Percentiles rank a stretch among this genome's conserved stretches.
These are phyloP conservation scores for Silene conica DNA, from an alignment of 148 eudicot species.

Conservation along the genomic window DNA sequence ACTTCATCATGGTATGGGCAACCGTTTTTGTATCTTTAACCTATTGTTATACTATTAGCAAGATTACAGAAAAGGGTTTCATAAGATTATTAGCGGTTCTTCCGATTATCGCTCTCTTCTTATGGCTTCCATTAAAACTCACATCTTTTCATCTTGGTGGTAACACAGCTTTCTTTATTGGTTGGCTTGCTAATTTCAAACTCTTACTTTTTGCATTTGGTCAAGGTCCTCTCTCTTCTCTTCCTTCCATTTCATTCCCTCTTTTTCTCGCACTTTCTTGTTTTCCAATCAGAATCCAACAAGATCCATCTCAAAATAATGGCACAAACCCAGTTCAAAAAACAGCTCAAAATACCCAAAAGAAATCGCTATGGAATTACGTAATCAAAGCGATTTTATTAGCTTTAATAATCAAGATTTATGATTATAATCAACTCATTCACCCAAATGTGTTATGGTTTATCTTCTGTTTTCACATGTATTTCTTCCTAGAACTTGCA, in stretches of 20 bases:
- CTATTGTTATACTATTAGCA: constrained; percentile 32
- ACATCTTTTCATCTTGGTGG: constrained; percentile 44
- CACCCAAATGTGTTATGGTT: constrained; percentile 32
- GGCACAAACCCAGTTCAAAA: constrained; percentile 8
- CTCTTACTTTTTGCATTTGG: constrained; percentile 43
- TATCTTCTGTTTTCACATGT: constrained; percentile 32
- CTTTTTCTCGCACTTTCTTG: constrained; percentile 36
- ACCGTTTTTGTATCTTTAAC: constrained; percentile 28
- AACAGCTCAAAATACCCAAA: background rate
- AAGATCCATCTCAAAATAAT: background rate
- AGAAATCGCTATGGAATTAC: constrained; percentile 25
- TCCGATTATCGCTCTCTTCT: constrained; percentile 37
- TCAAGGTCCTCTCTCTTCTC: constrained; percentile 37
- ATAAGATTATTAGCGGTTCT: constrained; percentile 27
- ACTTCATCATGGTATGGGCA: constrained; percentile 38
- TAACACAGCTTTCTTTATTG: constrained; percentile 37
- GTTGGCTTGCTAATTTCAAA: constrained; percentile 53
- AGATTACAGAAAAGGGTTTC: constrained; percentile 27
- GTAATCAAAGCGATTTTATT: constrained; percentile 29
- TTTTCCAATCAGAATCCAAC: constrained; percentile 37
- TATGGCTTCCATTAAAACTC: constrained; percentile 38
- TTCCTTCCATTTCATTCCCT: constrained; percentile 27
- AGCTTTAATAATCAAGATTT: constrained; percentile 22
- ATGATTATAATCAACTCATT: constrained; percentile 26
- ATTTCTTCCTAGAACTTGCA: constrained; percentile 39